Conservation (phyloP, 192 early-diverging fungal species). For the Umbelopsis sp. region DNA sequence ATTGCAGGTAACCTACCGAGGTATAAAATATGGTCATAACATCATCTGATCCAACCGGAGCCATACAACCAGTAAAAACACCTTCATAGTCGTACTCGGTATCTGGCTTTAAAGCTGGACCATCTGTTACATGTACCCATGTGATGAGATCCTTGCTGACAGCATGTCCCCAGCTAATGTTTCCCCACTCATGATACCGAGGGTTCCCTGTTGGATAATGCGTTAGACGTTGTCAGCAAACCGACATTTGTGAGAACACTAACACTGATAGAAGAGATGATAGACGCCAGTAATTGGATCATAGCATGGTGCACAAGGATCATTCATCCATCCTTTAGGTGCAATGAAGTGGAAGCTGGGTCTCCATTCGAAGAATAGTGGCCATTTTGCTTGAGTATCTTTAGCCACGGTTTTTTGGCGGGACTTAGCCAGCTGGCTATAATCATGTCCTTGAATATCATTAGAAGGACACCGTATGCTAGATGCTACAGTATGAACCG, state of each 20-base stretch:
- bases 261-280: constrained; percentile 16
- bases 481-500: no score
- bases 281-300: constrained; percentile 5
- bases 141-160: constrained; percentile 21
- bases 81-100: constrained; percentile 22
- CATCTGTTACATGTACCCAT: constrained; percentile 18
- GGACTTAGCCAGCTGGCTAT: constrained; percentile 6
- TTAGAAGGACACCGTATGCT: no score
- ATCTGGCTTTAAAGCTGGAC: constrained; percentile 21
- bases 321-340: constrained; percentile 37
- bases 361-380: constrained; percentile 4
- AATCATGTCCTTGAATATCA: background rate
- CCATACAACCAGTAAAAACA: background rate
- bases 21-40: constrained; percentile 4
- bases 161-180: constrained; percentile 36
- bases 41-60: background rate
- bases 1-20: background rate
- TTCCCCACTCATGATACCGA: constrained; percentile 16
- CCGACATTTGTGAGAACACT: background rate
- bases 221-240: background rate
- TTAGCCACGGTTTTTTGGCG: background rate
- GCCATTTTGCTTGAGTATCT: background rate
- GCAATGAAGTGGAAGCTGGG: constrained; percentile 22
- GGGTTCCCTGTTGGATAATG: constrained; percentile 11
- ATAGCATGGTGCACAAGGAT: constrained; percentile 32